Evolutionary conservation across 139 green algal species (phyloP).

Genomic region (Bryopsis sp.): DNA sequence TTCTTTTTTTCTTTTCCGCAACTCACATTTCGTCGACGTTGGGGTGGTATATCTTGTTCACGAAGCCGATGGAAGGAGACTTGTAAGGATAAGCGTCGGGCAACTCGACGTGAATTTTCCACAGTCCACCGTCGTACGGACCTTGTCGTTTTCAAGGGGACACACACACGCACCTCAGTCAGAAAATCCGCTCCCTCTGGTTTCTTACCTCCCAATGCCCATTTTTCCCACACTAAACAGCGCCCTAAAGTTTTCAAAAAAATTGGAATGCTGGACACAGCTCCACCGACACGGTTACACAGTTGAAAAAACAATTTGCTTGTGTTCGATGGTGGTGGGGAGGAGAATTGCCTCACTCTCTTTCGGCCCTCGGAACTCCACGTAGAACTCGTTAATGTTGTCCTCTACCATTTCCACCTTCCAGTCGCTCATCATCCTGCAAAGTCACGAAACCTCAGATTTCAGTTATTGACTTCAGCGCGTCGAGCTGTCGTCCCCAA

Average conservation of each 20-base stretch:
- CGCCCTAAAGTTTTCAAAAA: neutral
- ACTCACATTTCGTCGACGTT: conserved; percentile 91
- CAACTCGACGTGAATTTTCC: conserved; percentile 94
- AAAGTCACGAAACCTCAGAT: neutral
- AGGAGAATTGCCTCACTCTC: conserved; percentile 36
- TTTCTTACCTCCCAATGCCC: no score
- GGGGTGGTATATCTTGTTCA: conserved; percentile 93
- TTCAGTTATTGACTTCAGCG: no score
- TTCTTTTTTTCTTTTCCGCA: no score
- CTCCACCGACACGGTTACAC: no score
- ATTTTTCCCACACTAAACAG: neutral
- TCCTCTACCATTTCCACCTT: conserved; percentile 94
- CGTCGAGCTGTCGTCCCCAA: neutral
- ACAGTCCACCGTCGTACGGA: conserved; percentile 89
- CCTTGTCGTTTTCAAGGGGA: no score
- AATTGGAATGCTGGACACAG: no score
- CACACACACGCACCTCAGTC: neutral
- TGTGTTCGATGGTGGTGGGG: no score
- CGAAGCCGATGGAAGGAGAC: conserved; percentile 89
- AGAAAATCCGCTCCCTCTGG: no score
- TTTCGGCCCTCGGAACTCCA: conserved; percentile 82
- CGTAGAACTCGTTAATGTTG: conserved; percentile 87
- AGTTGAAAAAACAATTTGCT: no score
- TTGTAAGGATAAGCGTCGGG: conserved; percentile 82
- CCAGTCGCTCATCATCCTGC: conserved; percentile 95